Conservation (phyloP, 148 eudicot species). For the Limonium bicolor region DNA sequence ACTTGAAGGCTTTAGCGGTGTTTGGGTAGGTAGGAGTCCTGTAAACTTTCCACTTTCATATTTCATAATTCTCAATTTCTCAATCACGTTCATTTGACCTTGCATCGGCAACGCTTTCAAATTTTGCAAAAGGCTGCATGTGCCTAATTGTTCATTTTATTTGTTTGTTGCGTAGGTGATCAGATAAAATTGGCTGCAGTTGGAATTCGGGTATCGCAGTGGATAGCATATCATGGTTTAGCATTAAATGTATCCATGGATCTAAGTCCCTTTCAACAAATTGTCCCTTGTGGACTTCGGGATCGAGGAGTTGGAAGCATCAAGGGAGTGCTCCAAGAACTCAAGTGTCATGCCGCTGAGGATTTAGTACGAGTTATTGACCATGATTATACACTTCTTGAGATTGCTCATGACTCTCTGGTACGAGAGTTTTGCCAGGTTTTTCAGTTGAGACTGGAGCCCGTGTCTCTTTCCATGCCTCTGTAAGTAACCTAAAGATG, state of each 20-base stretch:
- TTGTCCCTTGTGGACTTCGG: conserved; percentile 83
- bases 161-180: too few relatives aligned
- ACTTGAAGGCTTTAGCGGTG: conserved; percentile 67
- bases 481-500: too few relatives aligned
- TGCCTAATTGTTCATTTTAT: too few relatives aligned
- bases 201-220: conserved; percentile 63
- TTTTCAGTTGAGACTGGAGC: conserved; percentile 48
- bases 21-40: conserved; percentile 76
- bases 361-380: background rate
- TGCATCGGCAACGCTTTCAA: too few relatives aligned
- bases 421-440: conserved; percentile 55
- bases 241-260: conserved; percentile 82
- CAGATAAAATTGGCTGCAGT: conserved; percentile 75
- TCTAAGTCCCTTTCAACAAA: conserved; percentile 49
- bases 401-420: conserved; percentile 29
- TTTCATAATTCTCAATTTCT: background rate
- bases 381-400: conserved; percentile 40
- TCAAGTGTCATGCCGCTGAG: conserved; percentile 2
- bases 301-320: conserved; percentile 79
- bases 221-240: conserved; percentile 88
- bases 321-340: conserved; percentile 27
- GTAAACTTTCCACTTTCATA: background rate
- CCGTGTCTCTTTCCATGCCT: conserved; percentile 10
- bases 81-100: too few relatives aligned
- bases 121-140: too few relatives aligned